A percentile compares a stretch with the other conserved stretches of the same genome.
phyloP scores from a whole-genome alignment of 768 basidiomycete species.

The Pleurotus ostreatus region DNA sequence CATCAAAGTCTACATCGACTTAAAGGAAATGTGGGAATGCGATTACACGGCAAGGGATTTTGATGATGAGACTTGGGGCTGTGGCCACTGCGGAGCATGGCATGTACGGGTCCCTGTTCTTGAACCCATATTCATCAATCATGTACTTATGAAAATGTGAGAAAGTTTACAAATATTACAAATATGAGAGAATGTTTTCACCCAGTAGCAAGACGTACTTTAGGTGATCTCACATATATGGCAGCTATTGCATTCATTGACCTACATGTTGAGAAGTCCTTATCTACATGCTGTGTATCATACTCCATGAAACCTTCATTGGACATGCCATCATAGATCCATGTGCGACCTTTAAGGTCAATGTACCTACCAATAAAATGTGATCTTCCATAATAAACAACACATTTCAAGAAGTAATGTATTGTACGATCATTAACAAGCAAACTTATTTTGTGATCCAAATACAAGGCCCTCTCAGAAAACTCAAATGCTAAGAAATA shows the following conservation, averaged over 20 bases:
- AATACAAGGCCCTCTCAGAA: background rate
- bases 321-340: constrained; percentile 20
- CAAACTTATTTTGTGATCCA: constrained; percentile 8
- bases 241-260: background rate
- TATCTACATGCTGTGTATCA: background rate
- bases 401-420: constrained; percentile 10
- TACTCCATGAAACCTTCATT: background rate
- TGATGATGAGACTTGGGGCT: too few relatives aligned
- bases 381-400: constrained; percentile 16
- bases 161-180: too few relatives aligned
- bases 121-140: too few relatives aligned
- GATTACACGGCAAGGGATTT: too few relatives aligned
- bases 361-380: constrained; percentile 18
- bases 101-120: too few relatives aligned
- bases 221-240: background rate
- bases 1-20: constrained; percentile 18
- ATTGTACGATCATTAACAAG: background rate
- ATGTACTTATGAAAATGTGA: too few relatives aligned
- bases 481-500: constrained; percentile 11
- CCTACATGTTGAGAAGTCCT: background rate
- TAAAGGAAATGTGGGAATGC: too few relatives aligned
- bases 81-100: too few relatives aligned
- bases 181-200: too few relatives aligned
- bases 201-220: too few relatives aligned
- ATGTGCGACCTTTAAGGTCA: constrained; percentile 8